Percentiles rank a stretch among this genome's conserved stretches.
Conservation (phyloP, 176 grass and related monocot species). For the Thinopyrum elongatum region DNA sequence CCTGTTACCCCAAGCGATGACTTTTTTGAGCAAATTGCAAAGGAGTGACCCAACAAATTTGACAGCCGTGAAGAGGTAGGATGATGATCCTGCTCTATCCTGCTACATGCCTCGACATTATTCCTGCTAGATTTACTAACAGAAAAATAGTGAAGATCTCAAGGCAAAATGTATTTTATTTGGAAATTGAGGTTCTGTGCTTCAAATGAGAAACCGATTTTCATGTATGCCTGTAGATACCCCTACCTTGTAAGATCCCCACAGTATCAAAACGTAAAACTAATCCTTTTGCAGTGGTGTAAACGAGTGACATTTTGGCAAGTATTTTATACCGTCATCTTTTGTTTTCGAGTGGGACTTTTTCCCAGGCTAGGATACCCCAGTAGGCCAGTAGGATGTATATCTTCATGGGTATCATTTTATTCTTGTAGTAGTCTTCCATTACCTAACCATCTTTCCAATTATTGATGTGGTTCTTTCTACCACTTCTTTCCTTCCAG, state of each 20-base stretch:
- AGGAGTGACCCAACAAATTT: not conserved
- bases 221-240: not conserved
- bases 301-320: slow-evolving; percentile 15
- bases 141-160: not conserved
- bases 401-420: slow-evolving; percentile 26
- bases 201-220: not conserved
- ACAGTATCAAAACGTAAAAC: not conserved
- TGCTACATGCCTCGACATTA: not conserved
- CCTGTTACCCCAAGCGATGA: slow-evolving; percentile 64
- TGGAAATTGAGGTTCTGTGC: not conserved
- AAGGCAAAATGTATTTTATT: not conserved
- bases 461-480: slow-evolving; percentile 22
- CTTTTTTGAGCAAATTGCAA: slow-evolving; percentile 31
- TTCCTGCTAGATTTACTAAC: not conserved
- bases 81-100: not conserved
- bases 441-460: not conserved
- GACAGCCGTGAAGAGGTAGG: not conserved
- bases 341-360: slow-evolving; percentile 30
- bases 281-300: not conserved
- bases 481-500: not conserved
- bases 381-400: slow-evolving; percentile 1
- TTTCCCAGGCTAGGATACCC: not conserved
- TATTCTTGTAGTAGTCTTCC: slow-evolving; percentile 20
- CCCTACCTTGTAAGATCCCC: slow-evolving; percentile 7
- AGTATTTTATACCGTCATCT: slow-evolving; percentile 23